Evolutionary conservation across 1,139 yeast genomes (phyloP), one percentile per base, ranked within the genome.

Genomic region (Candida neerlandica): DNA sequence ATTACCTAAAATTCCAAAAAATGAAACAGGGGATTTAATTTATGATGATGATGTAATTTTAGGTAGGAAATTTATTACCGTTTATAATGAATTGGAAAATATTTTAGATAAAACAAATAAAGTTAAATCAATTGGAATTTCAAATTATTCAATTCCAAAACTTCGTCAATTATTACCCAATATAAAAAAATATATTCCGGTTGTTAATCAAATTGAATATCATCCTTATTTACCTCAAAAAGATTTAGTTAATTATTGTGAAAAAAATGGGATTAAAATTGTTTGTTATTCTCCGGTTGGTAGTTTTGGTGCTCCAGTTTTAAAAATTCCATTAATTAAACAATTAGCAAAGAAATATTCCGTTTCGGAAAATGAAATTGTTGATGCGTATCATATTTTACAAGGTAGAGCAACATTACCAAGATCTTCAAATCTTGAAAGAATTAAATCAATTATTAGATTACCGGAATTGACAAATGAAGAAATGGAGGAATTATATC

Each of bases 41-140:
- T 70, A 71, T 53, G 84, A 71, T 51, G 74, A 68, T 53, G 77
- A 74, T 44, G 77, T 77, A 5, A 71, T 60, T 1, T 58, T 57
- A 3, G 78, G 78, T 0, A 60, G 62, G 12, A 68, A 68, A 41
- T 81, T 64, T 58, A 65, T 81, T 34, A 75, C 72, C 6, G 79
- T 81, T 11, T 83, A 80, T 60, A 69, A 75, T 52, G 68, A 66
- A 30, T 53, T 83, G 50, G 82, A 80, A 54, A 69, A 74, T n/a
- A 66, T 81, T 44, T 61, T 66, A 43, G 60, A 59, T 3, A 59
- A 60, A 10, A 67, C 73, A 9, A 52, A 54, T 7, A 72, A 70
- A 48, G 70, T 62, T 3, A 65, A 53, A 50, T 61, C 73, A 1
- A 58, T 70, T 47, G 75, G 75, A 12, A 65, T 70, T 34, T 69